Evolutionary conservation across 495 filamentous ascomycete genomes (phyloP).

Genomic region (Tuber indicum): DNA sequence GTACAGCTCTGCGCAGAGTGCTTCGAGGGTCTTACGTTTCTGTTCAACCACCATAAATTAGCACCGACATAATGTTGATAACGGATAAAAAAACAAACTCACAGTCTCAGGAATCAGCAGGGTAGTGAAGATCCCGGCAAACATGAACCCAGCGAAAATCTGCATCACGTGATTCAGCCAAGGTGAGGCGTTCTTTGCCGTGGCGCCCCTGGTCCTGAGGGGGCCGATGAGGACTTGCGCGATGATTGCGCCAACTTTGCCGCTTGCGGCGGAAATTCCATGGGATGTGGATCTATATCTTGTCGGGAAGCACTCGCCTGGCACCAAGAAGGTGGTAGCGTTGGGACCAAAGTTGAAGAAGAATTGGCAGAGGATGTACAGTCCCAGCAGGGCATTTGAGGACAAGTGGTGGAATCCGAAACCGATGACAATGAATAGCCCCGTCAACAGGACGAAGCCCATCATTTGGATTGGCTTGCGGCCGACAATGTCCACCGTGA

Average conservation of each 20-base stretch:
- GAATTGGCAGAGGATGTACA: conserved; percentile 76
- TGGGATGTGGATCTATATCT: conserved; percentile 78
- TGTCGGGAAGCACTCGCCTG: conserved; percentile 84
- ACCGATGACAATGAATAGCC: conserved; percentile 70
- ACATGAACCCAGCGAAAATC: conserved; percentile 73
- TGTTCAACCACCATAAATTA: background rate
- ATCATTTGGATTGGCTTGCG: conserved; percentile 73
- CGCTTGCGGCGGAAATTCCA: conserved; percentile 73
- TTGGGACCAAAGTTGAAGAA: conserved; percentile 90
- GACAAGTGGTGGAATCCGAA: conserved; percentile 59
- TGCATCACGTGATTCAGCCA: conserved; percentile 75
- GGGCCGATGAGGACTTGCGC: conserved; percentile 53
- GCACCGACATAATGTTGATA: background rate
- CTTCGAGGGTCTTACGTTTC: conserved; percentile 60
- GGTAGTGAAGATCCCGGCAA: conserved; percentile 59
- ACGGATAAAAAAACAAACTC: conserved; percentile 6
- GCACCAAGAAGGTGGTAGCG: conserved; percentile 82
- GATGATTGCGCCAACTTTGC: conserved; percentile 73
- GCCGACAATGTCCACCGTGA: conserved; percentile 63
- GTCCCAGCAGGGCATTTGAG: conserved; percentile 54
- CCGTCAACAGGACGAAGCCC: conserved; percentile 67
- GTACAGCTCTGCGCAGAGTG: conserved; percentile 49
- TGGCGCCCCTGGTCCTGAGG: conserved; percentile 46
- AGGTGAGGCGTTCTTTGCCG: conserved; percentile 47
- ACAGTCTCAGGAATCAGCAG: conserved; percentile 65